A percentile compares a stretch with the other conserved stretches of the same genome.
Evolutionary conservation across 371 early-diverging fungal genomes (phyloP).

Genomic region (Polyrhizophydium stewartii): DNA sequence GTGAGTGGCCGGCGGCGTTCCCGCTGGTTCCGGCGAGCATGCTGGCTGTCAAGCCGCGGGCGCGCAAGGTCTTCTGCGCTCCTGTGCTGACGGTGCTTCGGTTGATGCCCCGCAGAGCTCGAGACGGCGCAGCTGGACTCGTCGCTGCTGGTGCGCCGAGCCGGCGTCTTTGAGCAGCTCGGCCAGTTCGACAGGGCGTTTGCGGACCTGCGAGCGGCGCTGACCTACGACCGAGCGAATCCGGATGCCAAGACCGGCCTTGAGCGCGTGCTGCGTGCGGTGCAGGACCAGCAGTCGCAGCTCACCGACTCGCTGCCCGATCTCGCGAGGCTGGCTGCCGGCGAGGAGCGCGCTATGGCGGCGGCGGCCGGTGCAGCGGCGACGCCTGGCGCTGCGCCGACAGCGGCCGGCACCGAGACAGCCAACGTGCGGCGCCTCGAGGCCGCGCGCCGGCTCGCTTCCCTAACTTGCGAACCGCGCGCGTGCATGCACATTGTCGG

Average conservation of each 20-base stretch:
- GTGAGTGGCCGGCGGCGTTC: background rate
- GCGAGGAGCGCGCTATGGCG: background rate
- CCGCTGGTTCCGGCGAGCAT: background rate
- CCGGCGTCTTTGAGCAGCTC: constrained; percentile 25
- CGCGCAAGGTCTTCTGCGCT: background rate
- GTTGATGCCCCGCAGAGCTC: too few species aligned
- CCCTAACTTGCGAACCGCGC: constrained; percentile 37
- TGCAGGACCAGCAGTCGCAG: constrained; percentile 10
- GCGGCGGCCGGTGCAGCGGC: too few species aligned
- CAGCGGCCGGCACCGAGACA: constrained; percentile 27
- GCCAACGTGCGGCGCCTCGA: constrained; percentile 31
- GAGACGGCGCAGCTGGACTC: background rate
- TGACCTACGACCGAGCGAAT: constrained; percentile 33
- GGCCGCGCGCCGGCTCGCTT: constrained; percentile 26
- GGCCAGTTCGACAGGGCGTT: constrained; percentile 29
- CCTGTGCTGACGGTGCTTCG: too few species aligned
- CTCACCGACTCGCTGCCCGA: constrained; percentile 25
- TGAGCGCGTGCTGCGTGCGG: constrained; percentile 21
- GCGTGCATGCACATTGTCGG: background rate
- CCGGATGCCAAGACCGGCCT: constrained; percentile 23
- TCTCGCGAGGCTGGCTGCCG: background rate
- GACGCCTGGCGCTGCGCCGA: constrained; percentile 2
- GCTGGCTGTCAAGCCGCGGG: background rate
- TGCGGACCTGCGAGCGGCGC: constrained; percentile 35
- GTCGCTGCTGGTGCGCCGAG: constrained; percentile 20